Base-by-base conservation (phyloP, 2,329 filamentous ascomycete genomes). In the Aureobasidium zeae region DNA sequence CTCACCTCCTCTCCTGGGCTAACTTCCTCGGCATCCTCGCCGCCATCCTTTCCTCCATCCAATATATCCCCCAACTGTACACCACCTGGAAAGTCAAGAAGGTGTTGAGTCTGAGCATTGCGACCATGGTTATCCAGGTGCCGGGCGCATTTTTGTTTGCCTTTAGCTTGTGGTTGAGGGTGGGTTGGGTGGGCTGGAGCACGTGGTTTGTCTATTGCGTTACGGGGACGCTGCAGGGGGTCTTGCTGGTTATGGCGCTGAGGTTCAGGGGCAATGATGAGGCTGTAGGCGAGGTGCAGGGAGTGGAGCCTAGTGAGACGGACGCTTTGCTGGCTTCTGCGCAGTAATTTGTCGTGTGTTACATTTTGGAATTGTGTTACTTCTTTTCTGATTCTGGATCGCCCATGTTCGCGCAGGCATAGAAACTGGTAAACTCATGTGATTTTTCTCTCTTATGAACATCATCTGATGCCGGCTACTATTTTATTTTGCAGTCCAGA, bases 101-200 rank as follows among this genome's bases (percentile, higher is more conserved):
- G 55, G 83, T 94, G 2, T 87, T 87, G 44, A 94, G 87, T 60
- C 67, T 98, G 54, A 94, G 86, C 57, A 91, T 98, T 45, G 82
- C 86, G 4, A 96, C 95, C 83, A 96, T 98, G 88, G 83, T 84
- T 59, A 94, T 98, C 24, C 91, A 98, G 63, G 95, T 89, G 0
- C 91, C 91, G 0, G 91, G 91, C 0, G 87, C 86, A 47, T 81
- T 94, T 53, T 67, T 98, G 5, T 96, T 94, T 66, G 87, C 89
- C 0, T 81, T 74, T 10, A 95, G 87, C 60, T 67, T 98, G 31
- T 59, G 52, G 42, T 44, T 76, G 6, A 76, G 91, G 33, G 72
- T 95, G 15, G 91, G 91, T 0, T 72, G 71, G 55, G 78, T 74
- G 24, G 89, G 89, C 0, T 98, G 91, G 91, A 95, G 88, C 63